Evolutionary conservation across 2,329 filamentous ascomycete species (phyloP).

Genomic region (Mariannaea sp.): DNA sequence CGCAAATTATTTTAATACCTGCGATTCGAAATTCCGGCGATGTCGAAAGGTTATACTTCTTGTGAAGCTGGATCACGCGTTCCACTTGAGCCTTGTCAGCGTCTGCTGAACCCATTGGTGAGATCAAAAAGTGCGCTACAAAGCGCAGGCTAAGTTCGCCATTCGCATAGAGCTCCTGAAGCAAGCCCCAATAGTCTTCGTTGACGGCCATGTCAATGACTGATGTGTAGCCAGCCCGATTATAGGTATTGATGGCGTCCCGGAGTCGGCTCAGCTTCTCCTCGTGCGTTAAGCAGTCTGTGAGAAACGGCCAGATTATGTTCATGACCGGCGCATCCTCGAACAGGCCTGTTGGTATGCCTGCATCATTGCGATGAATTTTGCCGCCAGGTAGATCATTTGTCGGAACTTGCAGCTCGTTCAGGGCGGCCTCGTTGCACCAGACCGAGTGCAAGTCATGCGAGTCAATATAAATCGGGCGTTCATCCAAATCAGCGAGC

Average conservation of each 20-base stretch:
- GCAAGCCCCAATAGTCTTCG: constrained; percentile 53
- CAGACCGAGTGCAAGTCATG: constrained; percentile 57
- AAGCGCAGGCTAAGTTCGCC: constrained; percentile 47
- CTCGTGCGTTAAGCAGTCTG: constrained; percentile 55
- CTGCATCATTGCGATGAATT: constrained; percentile 49
- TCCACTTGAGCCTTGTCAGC: constrained; percentile 39
- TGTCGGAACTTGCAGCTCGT: constrained; percentile 49
- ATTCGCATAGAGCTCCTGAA: constrained; percentile 42
- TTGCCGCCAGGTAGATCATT: constrained; percentile 50
- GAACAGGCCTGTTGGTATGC: constrained; percentile 51
- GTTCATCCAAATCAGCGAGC: constrained; percentile 50
- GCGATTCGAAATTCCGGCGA: too few relatives aligned
- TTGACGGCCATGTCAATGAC: constrained; percentile 61
- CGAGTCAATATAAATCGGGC: constrained; percentile 57
- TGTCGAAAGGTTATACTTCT: too few relatives aligned
- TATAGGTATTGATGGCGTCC: constrained; percentile 48
- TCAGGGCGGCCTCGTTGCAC: constrained; percentile 54
- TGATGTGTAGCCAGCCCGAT: constrained; percentile 52
- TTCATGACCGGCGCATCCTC: too few relatives aligned
- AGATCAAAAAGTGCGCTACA: constrained; percentile 53
- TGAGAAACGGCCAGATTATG: too few relatives aligned
- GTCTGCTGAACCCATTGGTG: constrained; percentile 48
- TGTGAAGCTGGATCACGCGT: too few relatives aligned
- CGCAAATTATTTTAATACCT: too few relatives aligned
- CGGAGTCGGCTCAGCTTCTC: too few relatives aligned